A percentile compares a stretch with the other conserved stretches of the same genome.
Evolutionary conservation across 2,329 filamentous ascomycete genomes (phyloP).

Genomic region (Cryphonectria naterciae): DNA sequence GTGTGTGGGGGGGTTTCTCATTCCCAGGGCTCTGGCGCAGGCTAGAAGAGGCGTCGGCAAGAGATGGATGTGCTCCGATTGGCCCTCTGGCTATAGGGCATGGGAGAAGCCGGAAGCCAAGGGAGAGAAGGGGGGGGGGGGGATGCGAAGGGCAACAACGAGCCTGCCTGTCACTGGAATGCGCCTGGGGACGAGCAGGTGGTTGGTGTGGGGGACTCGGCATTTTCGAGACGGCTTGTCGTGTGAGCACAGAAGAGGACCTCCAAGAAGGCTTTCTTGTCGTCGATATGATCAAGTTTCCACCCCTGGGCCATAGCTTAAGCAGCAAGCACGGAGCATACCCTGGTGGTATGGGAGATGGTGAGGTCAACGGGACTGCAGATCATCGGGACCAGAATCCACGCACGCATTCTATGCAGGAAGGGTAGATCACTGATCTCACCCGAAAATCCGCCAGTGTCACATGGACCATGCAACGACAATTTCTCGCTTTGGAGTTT

Average conservation of each 20-base stretch:
- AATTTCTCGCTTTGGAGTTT: background rate
- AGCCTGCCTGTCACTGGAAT: background rate
- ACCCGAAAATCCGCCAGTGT: background rate
- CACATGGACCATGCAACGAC: slow-evolving; percentile 1
- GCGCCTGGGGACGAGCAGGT: background rate
- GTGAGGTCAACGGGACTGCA: background rate
- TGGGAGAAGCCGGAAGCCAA: slow-evolving; percentile 32
- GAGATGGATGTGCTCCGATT: slow-evolving; percentile 23
- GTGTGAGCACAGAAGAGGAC: background rate
- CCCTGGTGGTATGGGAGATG: background rate
- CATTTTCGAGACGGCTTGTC: slow-evolving; percentile 5
- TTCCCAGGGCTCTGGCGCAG: slow-evolving; percentile 4
- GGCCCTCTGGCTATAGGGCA: background rate
- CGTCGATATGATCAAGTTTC: no score
- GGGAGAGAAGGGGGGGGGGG: no score
- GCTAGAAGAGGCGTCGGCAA: background rate
- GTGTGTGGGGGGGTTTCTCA: background rate
- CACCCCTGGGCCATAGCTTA: no score
- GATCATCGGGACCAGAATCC: background rate
- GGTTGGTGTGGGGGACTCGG: background rate
- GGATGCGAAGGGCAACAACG: background rate
- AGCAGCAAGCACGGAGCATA: no score
- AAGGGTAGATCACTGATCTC: background rate
- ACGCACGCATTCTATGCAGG: background rate
- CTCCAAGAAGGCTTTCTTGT: background rate